Base-by-base conservation (phyloP, 1,139 yeast genomes). In the Blastobotrys illinoisensis region DNA sequence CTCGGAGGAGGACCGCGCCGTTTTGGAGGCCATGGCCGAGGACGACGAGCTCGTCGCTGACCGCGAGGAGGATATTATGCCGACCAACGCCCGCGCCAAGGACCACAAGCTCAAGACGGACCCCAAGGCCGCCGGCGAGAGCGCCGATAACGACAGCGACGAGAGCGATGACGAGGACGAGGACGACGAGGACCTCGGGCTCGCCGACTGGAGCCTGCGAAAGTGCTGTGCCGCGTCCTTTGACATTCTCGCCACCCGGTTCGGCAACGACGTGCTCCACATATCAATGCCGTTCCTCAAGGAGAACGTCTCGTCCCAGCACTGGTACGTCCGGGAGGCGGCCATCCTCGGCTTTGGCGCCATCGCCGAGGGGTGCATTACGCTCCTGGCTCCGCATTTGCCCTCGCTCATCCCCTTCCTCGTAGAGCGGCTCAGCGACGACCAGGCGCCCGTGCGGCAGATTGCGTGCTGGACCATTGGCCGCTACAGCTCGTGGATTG, bases 401-500 rank as follows among this genome's bases (percentile, higher is more conserved):
- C 96, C 97, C 1, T 80, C 83, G 14, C 75, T 93, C 53, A 84
- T 93, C 36, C 97, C 96, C 45, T 91, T 85, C 66, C 76, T 93
- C 59, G 91, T 90, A 26, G 89, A 89, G 55, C 78, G 95, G 64
- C 73, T 91, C 58, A 77, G 77, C 54, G 97, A 91, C 68, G 71
- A 74, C 13, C 87, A 90, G 71, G 86, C 96, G 6, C 80, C 96
- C 48, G 96, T 93, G 9, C 79, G 98, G 61, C 96, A 89, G 69
- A 93, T 93, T 54, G 77, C 96, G 0, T 91, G 98, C 73, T 93
- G 99, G 99, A 88, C 98, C 0, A 74, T 93, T 51, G 86, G 96
- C 46, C 78, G 98, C 56, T 93, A 85, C 68, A 80, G 95, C 1
- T 66, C 80, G 3, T 91, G 97, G 97, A 86, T 91, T 18, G 66